These are phyloP conservation scores for Cladobotryum protrusum DNA, from an alignment of 2,329 filamentous ascomycete species.

Conservation along the genomic window DNA sequence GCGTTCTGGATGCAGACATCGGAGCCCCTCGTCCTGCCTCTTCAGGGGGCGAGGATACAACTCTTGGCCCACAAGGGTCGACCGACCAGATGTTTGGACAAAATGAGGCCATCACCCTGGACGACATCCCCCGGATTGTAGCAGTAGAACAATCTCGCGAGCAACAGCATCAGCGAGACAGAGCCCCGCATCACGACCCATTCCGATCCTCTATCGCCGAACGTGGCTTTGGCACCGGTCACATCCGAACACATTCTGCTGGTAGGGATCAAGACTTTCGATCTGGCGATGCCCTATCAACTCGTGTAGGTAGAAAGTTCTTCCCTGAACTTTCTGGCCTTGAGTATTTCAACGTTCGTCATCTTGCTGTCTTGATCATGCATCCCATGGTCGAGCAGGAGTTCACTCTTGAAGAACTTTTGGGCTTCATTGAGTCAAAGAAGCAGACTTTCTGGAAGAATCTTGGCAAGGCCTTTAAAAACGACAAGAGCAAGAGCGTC, in stretches of 20 bases:
- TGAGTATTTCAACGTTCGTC: conserved; percentile 95
- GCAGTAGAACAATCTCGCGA: conserved; percentile 93
- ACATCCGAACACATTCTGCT: conserved; percentile 55
- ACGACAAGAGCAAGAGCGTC: conserved; percentile 65
- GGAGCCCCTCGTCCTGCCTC: conserved; percentile 69
- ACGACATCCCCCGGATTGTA: conserved; percentile 94
- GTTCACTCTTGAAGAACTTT: conserved; percentile 88
- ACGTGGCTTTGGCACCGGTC: conserved; percentile 53
- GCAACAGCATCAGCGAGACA: conserved; percentile 65
- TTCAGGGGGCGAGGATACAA: conserved; percentile 52
- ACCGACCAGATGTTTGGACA: conserved; percentile 82
- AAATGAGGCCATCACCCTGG: conserved; percentile 84
- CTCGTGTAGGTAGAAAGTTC: conserved; percentile 65
- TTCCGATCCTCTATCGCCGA: conserved; percentile 48
- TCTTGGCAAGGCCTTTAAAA: conserved; percentile 92
- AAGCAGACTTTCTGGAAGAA: conserved; percentile 97
- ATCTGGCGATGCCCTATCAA: conserved; percentile 45
- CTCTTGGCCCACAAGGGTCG: conserved; percentile 40
- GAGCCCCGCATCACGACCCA: conserved; percentile 51
- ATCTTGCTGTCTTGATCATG: conserved; percentile 91
- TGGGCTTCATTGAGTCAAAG: conserved; percentile 86
- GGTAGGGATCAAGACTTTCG: conserved; percentile 47
- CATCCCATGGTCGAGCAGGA: conserved; percentile 83
- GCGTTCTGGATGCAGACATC: conserved; percentile 67
- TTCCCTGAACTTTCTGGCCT: conserved; percentile 93